Evolutionary conservation across 2,329 filamentous ascomycete genomes (phyloP).

Genomic region (Immersiporthe knoxdaviesiana): DNA sequence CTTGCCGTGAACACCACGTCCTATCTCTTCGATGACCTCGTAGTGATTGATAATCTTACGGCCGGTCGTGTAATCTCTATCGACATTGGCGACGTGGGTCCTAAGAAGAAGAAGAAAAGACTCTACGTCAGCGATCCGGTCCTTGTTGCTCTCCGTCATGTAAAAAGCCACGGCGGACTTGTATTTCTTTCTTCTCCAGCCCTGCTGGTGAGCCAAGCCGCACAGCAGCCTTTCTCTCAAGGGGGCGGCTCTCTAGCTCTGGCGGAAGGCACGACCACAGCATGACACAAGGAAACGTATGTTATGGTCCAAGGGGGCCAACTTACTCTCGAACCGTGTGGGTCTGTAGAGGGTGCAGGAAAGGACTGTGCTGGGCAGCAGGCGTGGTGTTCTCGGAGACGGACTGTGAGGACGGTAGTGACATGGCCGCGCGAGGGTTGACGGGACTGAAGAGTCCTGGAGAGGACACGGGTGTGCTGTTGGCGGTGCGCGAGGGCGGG

Average conservation of each 20-base stretch:
- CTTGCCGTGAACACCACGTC: slow-evolving; percentile 94
- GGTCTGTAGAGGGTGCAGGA: slow-evolving; percentile 71
- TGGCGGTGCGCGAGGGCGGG: slow-evolving; percentile 51
- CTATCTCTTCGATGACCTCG: slow-evolving; percentile 94
- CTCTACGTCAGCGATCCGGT: slow-evolving; percentile 15
- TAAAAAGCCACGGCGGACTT: background rate
- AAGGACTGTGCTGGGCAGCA: slow-evolving; percentile 58
- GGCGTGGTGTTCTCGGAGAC: slow-evolving; percentile 60
- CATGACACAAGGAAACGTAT: background rate
- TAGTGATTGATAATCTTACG: slow-evolving; percentile 98
- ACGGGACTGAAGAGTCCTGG: slow-evolving; percentile 64
- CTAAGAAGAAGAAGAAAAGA: too few species aligned
- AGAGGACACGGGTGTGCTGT: slow-evolving; percentile 63
- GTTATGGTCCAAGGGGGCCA: background rate
- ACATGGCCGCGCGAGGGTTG: slow-evolving; percentile 46
- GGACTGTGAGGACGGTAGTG: slow-evolving; percentile 44
- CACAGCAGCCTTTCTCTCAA: slow-evolving; percentile 7
- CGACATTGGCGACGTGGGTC: slow-evolving; percentile 89
- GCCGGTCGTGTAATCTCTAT: slow-evolving; percentile 84
- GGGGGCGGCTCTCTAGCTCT: background rate
- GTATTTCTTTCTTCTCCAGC: background rate
- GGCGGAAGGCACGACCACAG: background rate
- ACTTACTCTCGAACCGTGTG: slow-evolving; percentile 78
- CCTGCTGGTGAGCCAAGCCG: background rate
- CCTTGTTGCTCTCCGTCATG: background rate